Evolutionary conservation across 805 yeast species (phyloP), one percentile per base, ranked within the genome.

Genomic region (Lipomyces orientalis): DNA sequence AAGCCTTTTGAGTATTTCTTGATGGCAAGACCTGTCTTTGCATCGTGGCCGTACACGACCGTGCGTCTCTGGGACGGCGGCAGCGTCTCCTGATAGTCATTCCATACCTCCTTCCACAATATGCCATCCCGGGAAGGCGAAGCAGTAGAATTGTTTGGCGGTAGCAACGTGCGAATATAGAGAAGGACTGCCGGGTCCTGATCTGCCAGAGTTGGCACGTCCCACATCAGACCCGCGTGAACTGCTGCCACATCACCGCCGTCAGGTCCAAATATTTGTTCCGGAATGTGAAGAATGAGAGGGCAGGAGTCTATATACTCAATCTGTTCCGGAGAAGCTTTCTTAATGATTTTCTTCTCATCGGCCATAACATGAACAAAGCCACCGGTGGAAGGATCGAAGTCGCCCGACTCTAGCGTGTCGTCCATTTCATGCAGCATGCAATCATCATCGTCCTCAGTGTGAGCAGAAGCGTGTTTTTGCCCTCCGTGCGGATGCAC

Each of bases 21-120:
- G 60, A 88, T 70, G 64, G 85, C 86, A 60, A 93, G 83, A 0
- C 97, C 97, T 64, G 88, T 81, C 64, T 86, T 82, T 2, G 98
- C 96, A 75, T 91, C 96, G 75, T 93, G 98, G 0, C 98, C 98
- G 76, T 93, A 93, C 73, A 86, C 87, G 2, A 91, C 92, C 54
- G 66, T 71, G 64, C 75, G 78, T 54, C 78, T 76, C 46, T 73
- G 72, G n/a, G 68, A 76, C 71, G 74, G 65, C 34, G 75, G 69
- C 6, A 64, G 66, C 55, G 64, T 68, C 66, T 70, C 70, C 51
- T 68, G 72, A 35, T 56, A 19, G 39, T 76, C 81, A 51, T 73
- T 70, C 75, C 75, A 73, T 25, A 73, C 75, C 4, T 66, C 67
- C 29, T 73, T 73, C 75, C 75, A 73, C 35, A 72, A 65, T 19